phyloP scores from a whole-genome alignment of 495 filamentous ascomycete genomes.

The Sphaerosporella brunnea region DNA sequence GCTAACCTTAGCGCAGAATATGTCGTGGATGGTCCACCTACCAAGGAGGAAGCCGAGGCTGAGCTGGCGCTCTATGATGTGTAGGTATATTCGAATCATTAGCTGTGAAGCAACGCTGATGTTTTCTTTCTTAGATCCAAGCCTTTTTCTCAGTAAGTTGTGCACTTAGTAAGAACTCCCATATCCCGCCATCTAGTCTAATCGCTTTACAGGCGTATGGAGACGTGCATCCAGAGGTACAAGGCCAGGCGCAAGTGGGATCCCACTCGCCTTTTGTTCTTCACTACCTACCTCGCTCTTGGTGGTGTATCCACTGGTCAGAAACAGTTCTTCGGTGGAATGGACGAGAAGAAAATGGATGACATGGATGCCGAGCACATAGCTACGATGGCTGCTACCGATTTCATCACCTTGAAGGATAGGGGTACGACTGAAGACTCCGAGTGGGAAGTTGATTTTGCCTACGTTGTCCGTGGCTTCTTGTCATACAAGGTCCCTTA shows the following conservation, averaged over 20 bases:
- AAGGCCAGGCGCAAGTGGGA: constrained; percentile 56
- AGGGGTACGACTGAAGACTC: constrained; percentile 28
- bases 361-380: constrained; percentile 46
- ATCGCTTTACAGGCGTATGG: constrained; percentile 44
- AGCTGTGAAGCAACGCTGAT: background rate
- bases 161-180: too few relatives aligned
- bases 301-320: constrained; percentile 58
- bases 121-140: constrained; percentile 1
- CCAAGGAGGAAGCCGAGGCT: background rate
- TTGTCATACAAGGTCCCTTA: constrained; percentile 36
- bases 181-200: too few relatives aligned
- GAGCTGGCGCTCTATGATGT: background rate
- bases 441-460: constrained; percentile 66
- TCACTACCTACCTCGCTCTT: constrained; percentile 61
- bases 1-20: background rate
- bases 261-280: constrained; percentile 39
- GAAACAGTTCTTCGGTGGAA: constrained; percentile 49
- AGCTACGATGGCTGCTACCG: constrained; percentile 40
- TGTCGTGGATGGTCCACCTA: constrained; percentile 2
- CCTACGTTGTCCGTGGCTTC: constrained; percentile 56
- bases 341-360: constrained; percentile 35
- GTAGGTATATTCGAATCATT: constrained; percentile 1
- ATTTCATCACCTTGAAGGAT: constrained; percentile 37
- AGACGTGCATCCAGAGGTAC: constrained; percentile 72
- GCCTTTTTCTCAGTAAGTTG: constrained; percentile 30